Conservation (phyloP, 1,284 basidiomycete species). For the Lentinula novae-zelandiae region DNA sequence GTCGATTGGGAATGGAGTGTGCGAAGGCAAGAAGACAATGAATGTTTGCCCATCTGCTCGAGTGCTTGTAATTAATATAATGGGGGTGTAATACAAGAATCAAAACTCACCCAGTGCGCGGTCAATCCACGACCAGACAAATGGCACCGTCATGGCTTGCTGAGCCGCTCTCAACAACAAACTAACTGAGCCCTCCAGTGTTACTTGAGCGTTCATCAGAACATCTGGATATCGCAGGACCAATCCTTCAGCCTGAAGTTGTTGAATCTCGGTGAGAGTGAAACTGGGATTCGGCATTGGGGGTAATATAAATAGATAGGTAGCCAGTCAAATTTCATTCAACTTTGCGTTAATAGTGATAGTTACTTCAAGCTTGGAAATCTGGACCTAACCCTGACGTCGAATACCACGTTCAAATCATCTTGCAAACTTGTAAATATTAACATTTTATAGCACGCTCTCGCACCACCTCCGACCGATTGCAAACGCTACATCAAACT, state of each 20-base stretch:
- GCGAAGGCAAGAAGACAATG: constrained; percentile 56
- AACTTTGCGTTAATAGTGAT: too few relatives aligned
- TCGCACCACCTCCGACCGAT: too few relatives aligned
- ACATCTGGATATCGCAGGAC: constrained; percentile 68
- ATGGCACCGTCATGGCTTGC: constrained; percentile 55
- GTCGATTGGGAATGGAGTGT: constrained; percentile 59
- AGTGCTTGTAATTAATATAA: constrained; percentile 5
- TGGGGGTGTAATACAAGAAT: constrained; percentile 6
- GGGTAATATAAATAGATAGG: neutral
- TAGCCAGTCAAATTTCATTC: too few relatives aligned
- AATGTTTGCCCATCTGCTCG: constrained; percentile 58
- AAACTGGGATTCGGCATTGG: neutral
- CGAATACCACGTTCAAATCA: too few relatives aligned
- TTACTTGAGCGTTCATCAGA: constrained; percentile 52
- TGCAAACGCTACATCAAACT: too few relatives aligned
- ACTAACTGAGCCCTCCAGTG: constrained; percentile 51
- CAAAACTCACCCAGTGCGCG: constrained; percentile 53
- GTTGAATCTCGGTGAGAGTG: constrained; percentile 20
- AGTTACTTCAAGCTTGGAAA: too few relatives aligned
- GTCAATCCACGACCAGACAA: constrained; percentile 69
- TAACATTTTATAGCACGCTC: too few relatives aligned
- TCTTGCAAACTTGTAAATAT: too few relatives aligned
- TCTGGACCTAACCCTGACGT: too few relatives aligned
- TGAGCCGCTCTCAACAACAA: constrained; percentile 57
- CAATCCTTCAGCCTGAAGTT: constrained; percentile 44